Conservation (phyloP, 2,329 filamentous ascomycete genomes). For the Phoma sp. region DNA sequence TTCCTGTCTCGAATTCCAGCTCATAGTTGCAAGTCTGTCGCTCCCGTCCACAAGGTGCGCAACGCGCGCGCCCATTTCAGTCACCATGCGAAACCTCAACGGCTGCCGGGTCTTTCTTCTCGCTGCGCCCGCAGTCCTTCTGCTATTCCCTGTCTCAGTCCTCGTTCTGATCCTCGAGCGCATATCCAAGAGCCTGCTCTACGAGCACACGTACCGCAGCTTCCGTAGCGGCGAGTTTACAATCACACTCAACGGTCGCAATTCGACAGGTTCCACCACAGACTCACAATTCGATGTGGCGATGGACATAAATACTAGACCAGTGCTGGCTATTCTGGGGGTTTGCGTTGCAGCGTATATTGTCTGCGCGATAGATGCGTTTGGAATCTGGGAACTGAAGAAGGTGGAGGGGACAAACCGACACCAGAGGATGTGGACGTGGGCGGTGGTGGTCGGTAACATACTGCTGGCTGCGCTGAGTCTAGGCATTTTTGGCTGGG, state of each 20-base stretch:
- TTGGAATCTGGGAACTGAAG: slow-evolving; percentile 40
- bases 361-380: slow-evolving; percentile 25
- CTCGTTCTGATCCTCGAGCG: slow-evolving; percentile 36
- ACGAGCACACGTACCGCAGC: slow-evolving; percentile 17
- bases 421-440: slow-evolving; percentile 35
- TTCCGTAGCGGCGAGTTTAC: slow-evolving; percentile 18
- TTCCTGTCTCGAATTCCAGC: no score
- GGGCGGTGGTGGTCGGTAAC: slow-evolving; percentile 29
- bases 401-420: slow-evolving; percentile 30
- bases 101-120: slow-evolving; percentile 31
- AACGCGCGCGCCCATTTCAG: not conserved
- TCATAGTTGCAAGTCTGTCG: no score
- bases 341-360: slow-evolving; percentile 24
- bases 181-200: slow-evolving; percentile 26
- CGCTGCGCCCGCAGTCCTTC: slow-evolving; percentile 27
- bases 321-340: slow-evolving; percentile 26
- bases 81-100: slow-evolving; percentile 29
- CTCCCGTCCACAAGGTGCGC: not conserved
- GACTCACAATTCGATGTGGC: slow-evolving; percentile 13
- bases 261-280: slow-evolving; percentile 7
- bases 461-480: slow-evolving; percentile 21
- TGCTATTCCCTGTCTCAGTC: slow-evolving; percentile 31
- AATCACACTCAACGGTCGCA: slow-evolving; percentile 20
- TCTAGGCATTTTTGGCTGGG: slow-evolving; percentile 30
- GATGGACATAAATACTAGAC: slow-evolving; percentile 20